Conservation (phyloP, 2,329 filamentous ascomycete genomes). For the Fusarium sp. region DNA sequence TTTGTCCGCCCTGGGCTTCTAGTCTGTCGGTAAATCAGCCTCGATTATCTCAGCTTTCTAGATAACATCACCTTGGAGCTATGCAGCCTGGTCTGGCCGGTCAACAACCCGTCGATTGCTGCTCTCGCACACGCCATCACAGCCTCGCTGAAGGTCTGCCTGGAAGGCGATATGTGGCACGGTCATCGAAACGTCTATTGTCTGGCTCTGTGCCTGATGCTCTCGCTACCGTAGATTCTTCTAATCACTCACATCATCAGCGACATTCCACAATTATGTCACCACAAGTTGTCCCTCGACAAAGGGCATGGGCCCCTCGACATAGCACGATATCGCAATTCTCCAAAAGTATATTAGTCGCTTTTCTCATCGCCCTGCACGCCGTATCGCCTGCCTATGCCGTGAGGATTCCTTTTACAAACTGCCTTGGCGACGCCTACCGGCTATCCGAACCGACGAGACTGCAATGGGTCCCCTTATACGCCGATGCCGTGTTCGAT, state of each 20-base stretch:
- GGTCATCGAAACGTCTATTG: conserved; percentile 22
- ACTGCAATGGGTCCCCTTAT: conserved; percentile 83
- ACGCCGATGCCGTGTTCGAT: conserved; percentile 80
- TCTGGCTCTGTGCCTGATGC: conserved; percentile 37
- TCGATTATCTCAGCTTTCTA: conserved; percentile 17
- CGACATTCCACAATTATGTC: conserved; percentile 32
- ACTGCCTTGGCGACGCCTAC: conserved; percentile 77
- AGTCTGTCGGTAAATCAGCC: conserved; percentile 11
- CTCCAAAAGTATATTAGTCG: conserved; percentile 49
- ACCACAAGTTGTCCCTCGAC: conserved; percentile 16
- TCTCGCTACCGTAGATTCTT: conserved; percentile 29
- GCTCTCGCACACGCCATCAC: conserved; percentile 29
- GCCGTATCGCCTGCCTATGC: conserved; percentile 63
- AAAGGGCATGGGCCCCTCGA: conserved; percentile 33
- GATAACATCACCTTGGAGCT: conserved; percentile 28
- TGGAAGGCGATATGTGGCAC: conserved; percentile 41
- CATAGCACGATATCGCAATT: conserved; percentile 29
- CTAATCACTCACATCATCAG: conserved; percentile 16
- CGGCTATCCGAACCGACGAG: conserved; percentile 65
- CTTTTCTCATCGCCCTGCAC: conserved; percentile 53
- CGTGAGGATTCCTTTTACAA: conserved; percentile 81
- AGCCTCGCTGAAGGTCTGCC: conserved; percentile 25
- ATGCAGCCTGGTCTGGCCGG: conserved; percentile 43
- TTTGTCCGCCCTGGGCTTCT: conserved; percentile 17
- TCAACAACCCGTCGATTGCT: conserved; percentile 38